phyloP scores from a whole-genome alignment of 805 yeast genomes.

The Pichia rugopelliculosa region DNA sequence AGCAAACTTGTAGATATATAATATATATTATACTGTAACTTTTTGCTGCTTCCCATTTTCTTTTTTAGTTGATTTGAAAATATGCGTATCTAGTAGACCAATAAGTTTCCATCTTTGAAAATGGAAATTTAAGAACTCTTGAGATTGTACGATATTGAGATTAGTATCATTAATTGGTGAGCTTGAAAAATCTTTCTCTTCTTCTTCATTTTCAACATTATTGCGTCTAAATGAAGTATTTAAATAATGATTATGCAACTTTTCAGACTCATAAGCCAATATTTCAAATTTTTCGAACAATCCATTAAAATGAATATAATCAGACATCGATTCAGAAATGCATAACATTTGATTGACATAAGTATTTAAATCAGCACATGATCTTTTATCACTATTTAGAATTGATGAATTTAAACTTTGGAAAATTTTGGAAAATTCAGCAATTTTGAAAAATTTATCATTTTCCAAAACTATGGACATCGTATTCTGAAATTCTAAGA shows the following conservation, averaged over 20 bases:
- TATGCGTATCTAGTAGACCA: slow-evolving; percentile 17
- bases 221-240: not conserved
- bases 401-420: not conserved
- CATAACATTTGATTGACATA: slow-evolving; percentile 1
- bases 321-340: slow-evolving; percentile 8
- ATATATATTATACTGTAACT: not conserved
- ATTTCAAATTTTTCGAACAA: not conserved
- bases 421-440: not conserved
- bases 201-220: not conserved
- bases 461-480: not conserved
- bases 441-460: not conserved
- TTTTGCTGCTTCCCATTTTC: not conserved
- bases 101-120: slow-evolving; percentile 17
- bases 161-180: not conserved
- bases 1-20: not conserved
- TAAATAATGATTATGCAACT: not conserved
- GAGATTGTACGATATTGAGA: slow-evolving; percentile 15
- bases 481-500: not conserved
- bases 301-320: slow-evolving; percentile 8
- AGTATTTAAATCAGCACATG: not conserved
- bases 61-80: slow-evolving; percentile 12
- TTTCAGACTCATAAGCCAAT: not conserved
- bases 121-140: slow-evolving; percentile 18
- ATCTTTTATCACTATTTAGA: not conserved
- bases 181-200: not conserved